Conservation (phyloP, 768 basidiomycete genomes). For the Termitomyces bulborhizus region DNA sequence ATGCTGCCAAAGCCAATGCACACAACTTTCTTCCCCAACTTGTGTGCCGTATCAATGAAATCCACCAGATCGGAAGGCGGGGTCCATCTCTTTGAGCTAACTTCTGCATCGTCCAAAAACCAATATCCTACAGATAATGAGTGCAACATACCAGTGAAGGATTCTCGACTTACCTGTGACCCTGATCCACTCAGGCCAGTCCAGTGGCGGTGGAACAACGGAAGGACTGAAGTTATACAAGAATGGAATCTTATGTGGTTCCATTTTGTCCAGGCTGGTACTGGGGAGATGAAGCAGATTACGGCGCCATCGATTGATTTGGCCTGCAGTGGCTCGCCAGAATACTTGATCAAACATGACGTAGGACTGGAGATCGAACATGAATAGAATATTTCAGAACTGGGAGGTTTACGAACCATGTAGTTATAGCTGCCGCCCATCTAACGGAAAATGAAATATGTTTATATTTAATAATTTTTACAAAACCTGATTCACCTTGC, state of each 20-base stretch:
- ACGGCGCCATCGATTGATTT: slow-evolving; percentile 92
- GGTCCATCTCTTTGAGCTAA: slow-evolving; percentile 83
- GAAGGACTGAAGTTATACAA: slow-evolving; percentile 94
- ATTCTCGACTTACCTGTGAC: slow-evolving; percentile 57
- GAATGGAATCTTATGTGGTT: slow-evolving; percentile 96
- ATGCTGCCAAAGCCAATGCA: slow-evolving; percentile 99
- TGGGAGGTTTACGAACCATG: slow-evolving; percentile 54
- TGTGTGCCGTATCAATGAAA: slow-evolving; percentile 79
- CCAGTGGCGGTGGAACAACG: slow-evolving; percentile 87
- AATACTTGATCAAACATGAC: slow-evolving; percentile 98
- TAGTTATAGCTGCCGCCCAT: slow-evolving; percentile 99
- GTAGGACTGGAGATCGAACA: slow-evolving; percentile 53
- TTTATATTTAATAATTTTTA: not conserved
- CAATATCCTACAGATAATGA: slow-evolving; percentile 72
- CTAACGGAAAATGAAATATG: slow-evolving; percentile 29
- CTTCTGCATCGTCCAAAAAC: slow-evolving; percentile 93
- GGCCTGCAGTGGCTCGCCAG: slow-evolving; percentile 91
- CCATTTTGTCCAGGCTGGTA: slow-evolving; percentile 92
- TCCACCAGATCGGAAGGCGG: slow-evolving; percentile 74
- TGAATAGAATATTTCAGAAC: slow-evolving; percentile 1
- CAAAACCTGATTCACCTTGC: slow-evolving; percentile 48
- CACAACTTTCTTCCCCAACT: slow-evolving; percentile 79
- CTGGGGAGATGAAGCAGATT: slow-evolving; percentile 67
- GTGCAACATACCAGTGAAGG: not conserved
- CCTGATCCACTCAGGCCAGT: slow-evolving; percentile 99